Base-by-base conservation (phyloP, 768 basidiomycete species). In the Termitomyces sp. region DNA sequence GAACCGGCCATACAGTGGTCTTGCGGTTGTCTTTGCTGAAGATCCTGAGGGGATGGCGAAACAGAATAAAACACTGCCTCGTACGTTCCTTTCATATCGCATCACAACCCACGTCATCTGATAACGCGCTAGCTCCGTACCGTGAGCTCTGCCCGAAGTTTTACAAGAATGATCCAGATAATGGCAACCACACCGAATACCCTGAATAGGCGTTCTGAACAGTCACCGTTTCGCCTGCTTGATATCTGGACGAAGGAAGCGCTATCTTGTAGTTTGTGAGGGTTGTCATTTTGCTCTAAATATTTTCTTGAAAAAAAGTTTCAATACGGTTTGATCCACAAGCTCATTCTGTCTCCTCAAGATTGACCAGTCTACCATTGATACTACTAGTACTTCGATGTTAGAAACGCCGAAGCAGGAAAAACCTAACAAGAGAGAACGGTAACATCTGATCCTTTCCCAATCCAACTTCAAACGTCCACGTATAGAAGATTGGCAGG, bases 1-100 rank as follows among this genome's bases (percentile, higher is more conserved):
- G 21, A 48, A 22, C 12, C 6, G 6, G 12, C 12, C 8, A 21
- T 21, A 10, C 22, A 46, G 53, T 12, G 45, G 53, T n/a, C 53
- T 53, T 10, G 53, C 53, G 24, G 53, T 46, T 17, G 53, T 53
- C 44, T 53, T 53, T 38, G 53, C 53, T 22, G 53, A 53, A 53
- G 53, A 53, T n/a, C 37, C 35, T 2, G 53, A 53, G 35, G 37
- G 53, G 14, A 45, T 53, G 17, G 44, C 22, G 19, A 45, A 46
- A 24, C 53, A 53, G 37, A 46, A 53, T 7, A 38, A 37, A 26
- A 45, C 53, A 26, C 37, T 45, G 4, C 53, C 53, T 19, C 53
- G 53, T 53, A 38, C 15, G 53, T 46, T 38, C 19, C 53, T 46
- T 21, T 12, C 12, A 17, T 32, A 15, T 19, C 10, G 43, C 12